Base-by-base conservation (phyloP, 768 basidiomycete species). In the Pleurotus tuber-regium region DNA sequence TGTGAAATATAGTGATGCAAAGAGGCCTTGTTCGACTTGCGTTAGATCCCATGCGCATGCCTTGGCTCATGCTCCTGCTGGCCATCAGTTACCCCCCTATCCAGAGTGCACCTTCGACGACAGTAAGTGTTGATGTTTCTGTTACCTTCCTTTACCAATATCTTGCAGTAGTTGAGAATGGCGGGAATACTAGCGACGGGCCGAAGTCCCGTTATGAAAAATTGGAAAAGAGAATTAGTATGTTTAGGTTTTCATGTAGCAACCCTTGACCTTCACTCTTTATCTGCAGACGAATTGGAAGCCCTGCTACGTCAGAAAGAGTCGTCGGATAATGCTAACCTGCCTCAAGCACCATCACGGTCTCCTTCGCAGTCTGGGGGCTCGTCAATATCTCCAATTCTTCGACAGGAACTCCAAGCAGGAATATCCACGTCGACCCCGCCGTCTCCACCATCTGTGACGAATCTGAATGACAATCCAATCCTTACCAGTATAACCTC, bases 51-150 rank as follows among this genome's bases (percentile, higher is more conserved):
- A 88, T 71, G 75, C 83, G 1, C 84, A 89, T 67, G 80, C 85
- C 7, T 61, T 79, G 47, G 74, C 78, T 10, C 86, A 86, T 66
- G 78, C 84, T 10, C 72, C 79, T 1, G 74, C 84, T 24, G 84
- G 82, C 33, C 70, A 72, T 1, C 68, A 69, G 40, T 58, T 84
- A 39, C 82, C 86, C 0, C 61, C 76, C 0, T 70, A 69, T 40
- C 86, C 84, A 10, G 83, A 86, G 50, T 90, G 88, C 61, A 89
- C 86, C n/a, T 89, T 80, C 55, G 87, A 89, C 57, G 88, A 89
- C 55, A 69, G 85, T 83, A 60, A 39, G 71, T 59, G 43, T 43
- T 7, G 50, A n/a, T 50, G 50, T 38, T 46, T 30, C 16, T 35
- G 18, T 14, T 39, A 9, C 7, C 21, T 41, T 3, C 19, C 24